Percentiles rank a stretch among this genome's conserved stretches.
Evolutionary conservation across 1,284 basidiomycete genomes (phyloP).

Genomic region (Cryptococcus neoformans): DNA sequence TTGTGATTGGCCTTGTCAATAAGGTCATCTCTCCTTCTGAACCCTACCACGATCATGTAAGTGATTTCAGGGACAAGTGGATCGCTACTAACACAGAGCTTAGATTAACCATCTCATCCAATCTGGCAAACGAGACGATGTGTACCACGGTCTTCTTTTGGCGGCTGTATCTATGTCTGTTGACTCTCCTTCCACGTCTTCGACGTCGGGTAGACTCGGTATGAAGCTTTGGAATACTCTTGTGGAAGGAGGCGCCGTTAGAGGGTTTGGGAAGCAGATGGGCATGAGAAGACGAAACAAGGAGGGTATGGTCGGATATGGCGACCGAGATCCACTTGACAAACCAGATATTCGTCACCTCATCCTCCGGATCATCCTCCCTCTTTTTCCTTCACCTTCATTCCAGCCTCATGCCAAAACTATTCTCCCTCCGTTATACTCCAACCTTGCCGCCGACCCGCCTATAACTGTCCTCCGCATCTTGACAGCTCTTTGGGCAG

Average conservation of each 20-base stretch:
- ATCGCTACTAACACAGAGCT: background rate
- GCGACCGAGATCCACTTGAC: constrained; percentile 41
- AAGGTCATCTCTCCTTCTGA: constrained; percentile 39
- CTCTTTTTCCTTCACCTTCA: constrained; percentile 28
- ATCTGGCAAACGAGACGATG: constrained; percentile 42
- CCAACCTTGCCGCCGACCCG: constrained; percentile 43
- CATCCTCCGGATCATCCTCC: constrained; percentile 38
- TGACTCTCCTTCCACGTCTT: constrained; percentile 22
- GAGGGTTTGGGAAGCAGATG: constrained; percentile 44
- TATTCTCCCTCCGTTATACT: constrained; percentile 42
- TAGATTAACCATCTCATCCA: constrained; percentile 42
- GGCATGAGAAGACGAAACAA: constrained; percentile 46
- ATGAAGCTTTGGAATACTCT: constrained; percentile 37
- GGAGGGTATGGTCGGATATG: constrained; percentile 37
- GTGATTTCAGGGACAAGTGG: constrained; percentile 1
- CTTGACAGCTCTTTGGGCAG: constrained; percentile 42
- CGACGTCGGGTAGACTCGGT: constrained; percentile 10
- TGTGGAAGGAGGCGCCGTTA: constrained; percentile 41
- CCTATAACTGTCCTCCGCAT: constrained; percentile 45
- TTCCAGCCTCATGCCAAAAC: constrained; percentile 40
- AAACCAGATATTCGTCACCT: constrained; percentile 47
- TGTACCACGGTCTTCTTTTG: constrained; percentile 35
- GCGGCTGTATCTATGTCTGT: constrained; percentile 39
- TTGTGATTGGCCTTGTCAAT: constrained; percentile 40
- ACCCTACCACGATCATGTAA: constrained; percentile 39